Base-by-base conservation (phyloP, 805 yeast genomes). In the Saccharomycopsis sp. region DNA sequence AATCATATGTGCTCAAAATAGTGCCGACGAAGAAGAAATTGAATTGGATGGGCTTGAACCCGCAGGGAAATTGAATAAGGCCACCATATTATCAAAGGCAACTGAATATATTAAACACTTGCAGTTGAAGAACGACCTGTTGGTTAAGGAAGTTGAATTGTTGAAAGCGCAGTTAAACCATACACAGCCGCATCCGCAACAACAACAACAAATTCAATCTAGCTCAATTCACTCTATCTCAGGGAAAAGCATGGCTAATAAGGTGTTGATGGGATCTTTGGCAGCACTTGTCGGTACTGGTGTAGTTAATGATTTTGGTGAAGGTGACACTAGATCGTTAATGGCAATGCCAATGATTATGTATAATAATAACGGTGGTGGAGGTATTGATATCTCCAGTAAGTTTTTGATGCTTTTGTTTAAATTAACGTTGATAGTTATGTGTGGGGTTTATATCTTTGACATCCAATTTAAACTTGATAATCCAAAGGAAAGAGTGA, bases 51-150 rank as follows among this genome's bases (percentile, higher is more conserved):
- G 90, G 2, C 66, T 84, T 47, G 74, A 76, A 39, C 89, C 90
- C 0, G 90, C 94, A 3, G 71, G 75, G 51, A 84, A 84, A 54
- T 65, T 84, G 51, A 84, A 83, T 60, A 84, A 84, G 58, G 93
- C 90, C 2, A 77, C 85, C 13, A 82, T 84, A 39, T 65, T 84
- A 48, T 68, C 83, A 22, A 84, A 84, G 55, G 85, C 90, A 1
- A 77, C 84, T 2, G 93, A 84, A 59, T 84, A 84, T 56, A 83
- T 84, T 51, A 75, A 73, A 52, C 89, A 83, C 60, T 67, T 84
- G 59, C 88, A 84, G 52, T 60, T 61, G 50, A 81, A 80, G 55
- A 79, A 79, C 54, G 74, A 70, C 1, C 40, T 58, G 1, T 66
- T 79, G 51, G 63, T 55, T 44, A 60, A 60, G 21, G 79, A 78